Base-by-base conservation (phyloP, 208 protist species). In the Trypanosoma congolense region DNA sequence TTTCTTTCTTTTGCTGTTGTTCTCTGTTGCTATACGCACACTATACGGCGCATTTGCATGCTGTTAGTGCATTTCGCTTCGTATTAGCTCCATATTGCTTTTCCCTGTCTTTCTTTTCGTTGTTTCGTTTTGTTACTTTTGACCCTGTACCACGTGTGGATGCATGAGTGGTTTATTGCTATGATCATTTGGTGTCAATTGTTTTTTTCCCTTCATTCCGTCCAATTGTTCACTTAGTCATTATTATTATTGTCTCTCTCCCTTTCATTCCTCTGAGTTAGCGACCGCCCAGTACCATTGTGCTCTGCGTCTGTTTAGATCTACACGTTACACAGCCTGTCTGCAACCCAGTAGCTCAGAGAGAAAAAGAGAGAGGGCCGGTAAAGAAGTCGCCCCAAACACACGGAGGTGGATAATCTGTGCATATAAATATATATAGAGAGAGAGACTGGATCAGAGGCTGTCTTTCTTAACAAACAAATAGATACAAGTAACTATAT, bases 221-320 rank as follows among this genome's bases (percentile, higher is more conserved):
- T n/a, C n/a, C n/a, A n/a, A n/a, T n/a, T n/a, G n/a, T n/a, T n/a
- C n/a, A n/a, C n/a, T n/a, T n/a, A n/a, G 31, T 61, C 26, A 55
- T 18, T 25, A 18, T 31, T 47, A n/a, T 24, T 63, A 14, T 56
- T 44, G 5, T 22, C 3, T n/a, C 30, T 10, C 5, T 22, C 3
- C 51, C 18, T 45, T 51, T 35, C 29, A 18, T 28, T 51, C 26
- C n/a, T 44, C 45, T 4, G 52, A 57, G 50, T 61, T 57, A 28
- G 65, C 57, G n/a, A n/a, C n/a, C 36, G 56, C 62, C 29, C 46
- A 29, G 2, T 50, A 56, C 52, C 40, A 16, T 38, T 38, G 6
- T 38, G 12, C 6, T 16, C 12, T 16, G 33, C 33, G 12, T 38
- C 12, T 38, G 33, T 38, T 38, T 38, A 38, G 33, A 38, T 38